A percentile compares a stretch with the other conserved stretches of the same genome.
These are phyloP conservation scores for Lavandula angustifolia DNA, from an alignment of 257 asterid genomes.

Conservation along the genomic window DNA sequence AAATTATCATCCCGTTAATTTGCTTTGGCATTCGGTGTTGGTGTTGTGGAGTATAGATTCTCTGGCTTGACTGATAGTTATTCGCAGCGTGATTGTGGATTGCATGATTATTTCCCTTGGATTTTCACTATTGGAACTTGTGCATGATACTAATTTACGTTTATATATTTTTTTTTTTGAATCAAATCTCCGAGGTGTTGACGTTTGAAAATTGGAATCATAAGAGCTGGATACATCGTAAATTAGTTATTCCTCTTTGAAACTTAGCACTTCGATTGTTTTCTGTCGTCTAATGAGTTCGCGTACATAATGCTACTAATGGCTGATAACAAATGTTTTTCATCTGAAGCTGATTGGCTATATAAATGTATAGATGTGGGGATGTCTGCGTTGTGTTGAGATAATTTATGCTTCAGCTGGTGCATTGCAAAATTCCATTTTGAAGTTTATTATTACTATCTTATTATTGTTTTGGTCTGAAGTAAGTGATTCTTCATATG, in stretches of 20 bases:
- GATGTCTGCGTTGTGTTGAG: too few species aligned
- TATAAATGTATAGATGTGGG: too few species aligned
- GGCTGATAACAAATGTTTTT: too few species aligned
- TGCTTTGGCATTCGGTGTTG: constrained; percentile 1
- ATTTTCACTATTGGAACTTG: constrained; percentile 18
- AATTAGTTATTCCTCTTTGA: not conserved
- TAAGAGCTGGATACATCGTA: not conserved
- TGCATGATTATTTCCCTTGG: constrained; percentile 20
- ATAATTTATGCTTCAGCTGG: too few species aligned
- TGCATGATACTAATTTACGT: constrained; percentile 24
- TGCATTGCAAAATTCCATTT: too few species aligned
- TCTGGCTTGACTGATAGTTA: not conserved
- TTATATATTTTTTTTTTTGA: constrained; percentile 16
- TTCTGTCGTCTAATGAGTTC: constrained; percentile 7
- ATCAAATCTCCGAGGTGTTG: constrained; percentile 20
- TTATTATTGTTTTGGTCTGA: too few species aligned
- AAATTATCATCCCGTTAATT: constrained; percentile 2
- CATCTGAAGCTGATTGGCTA: too few species aligned
- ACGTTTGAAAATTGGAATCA: constrained; percentile 8
- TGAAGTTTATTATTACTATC: too few species aligned
- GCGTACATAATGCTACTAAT: too few species aligned
- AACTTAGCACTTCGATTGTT: constrained; percentile 7
- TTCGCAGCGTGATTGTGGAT: constrained; percentile 8
- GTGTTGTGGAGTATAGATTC: constrained; percentile 14
- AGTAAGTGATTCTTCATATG: too few species aligned